phyloP scores from a whole-genome alignment of 345 rosid genomes.

The Hibiscus mutabilis region DNA sequence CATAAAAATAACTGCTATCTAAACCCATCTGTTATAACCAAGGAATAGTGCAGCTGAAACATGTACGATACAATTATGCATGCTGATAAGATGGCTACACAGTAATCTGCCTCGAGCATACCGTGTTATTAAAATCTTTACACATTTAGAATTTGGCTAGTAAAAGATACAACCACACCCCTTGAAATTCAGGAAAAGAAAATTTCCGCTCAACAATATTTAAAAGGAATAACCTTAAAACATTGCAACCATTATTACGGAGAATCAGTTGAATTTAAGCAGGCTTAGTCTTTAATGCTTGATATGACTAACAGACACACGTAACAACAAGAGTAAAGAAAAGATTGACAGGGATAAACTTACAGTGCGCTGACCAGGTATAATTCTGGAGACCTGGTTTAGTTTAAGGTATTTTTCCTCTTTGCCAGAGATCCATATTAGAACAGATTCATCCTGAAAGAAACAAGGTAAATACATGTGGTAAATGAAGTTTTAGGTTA shows the following conservation, averaged over 20 bases:
- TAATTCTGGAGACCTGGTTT: conserved; percentile 61
- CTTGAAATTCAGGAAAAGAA: background rate
- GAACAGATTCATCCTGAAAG: conserved; percentile 66
- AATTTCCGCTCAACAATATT: background rate
- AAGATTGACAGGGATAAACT: conserved; percentile 21
- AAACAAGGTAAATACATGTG: background rate
- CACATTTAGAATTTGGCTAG: background rate
- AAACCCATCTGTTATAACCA: background rate
- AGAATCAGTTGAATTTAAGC: background rate
- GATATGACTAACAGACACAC: background rate
- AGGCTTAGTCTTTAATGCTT: background rate
- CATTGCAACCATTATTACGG: background rate
- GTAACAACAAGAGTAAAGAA: conserved; percentile 4
- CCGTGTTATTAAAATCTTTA: background rate
- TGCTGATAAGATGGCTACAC: background rate
- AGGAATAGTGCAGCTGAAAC: background rate
- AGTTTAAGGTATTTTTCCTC: conserved; percentile 64
- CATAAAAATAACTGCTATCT: background rate
- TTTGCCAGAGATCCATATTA: conserved; percentile 75
- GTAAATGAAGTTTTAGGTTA: background rate
- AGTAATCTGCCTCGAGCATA: background rate
- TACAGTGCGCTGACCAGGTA: conserved; percentile 82
- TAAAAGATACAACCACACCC: background rate
- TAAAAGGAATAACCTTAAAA: conserved; percentile 9
- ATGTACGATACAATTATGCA: background rate